phyloP scores from a whole-genome alignment of 2,329 filamentous ascomycete genomes.

The Diplodia seriata region DNA sequence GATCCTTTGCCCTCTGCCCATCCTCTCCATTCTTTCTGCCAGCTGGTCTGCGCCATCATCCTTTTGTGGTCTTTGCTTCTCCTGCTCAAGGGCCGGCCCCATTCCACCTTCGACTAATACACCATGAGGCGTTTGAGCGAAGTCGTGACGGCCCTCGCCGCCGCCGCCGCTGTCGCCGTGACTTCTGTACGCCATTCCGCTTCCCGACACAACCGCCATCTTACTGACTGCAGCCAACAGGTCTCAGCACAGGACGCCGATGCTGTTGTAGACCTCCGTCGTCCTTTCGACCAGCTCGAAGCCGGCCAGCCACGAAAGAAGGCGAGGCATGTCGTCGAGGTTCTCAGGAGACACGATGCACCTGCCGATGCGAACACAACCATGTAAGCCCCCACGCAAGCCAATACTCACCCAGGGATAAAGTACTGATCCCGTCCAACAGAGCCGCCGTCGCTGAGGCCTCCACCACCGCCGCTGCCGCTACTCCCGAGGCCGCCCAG shows the following conservation, averaged over 20 bases:
- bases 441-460: constrained; percentile 15
- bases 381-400: constrained; percentile 16
- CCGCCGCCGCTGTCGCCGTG: constrained; percentile 12
- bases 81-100: constrained; percentile 32
- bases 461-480: constrained; percentile 17
- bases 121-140: constrained; percentile 20
- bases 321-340: constrained; percentile 24
- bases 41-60: constrained; percentile 22
- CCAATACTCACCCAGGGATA: no score
- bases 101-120: constrained; percentile 13
- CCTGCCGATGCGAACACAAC: constrained; percentile 21
- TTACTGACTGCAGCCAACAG: neutral
- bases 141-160: constrained; percentile 18
- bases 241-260: constrained; percentile 28
- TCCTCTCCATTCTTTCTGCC: constrained; percentile 14
- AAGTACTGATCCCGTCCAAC: neutral
- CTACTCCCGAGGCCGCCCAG: constrained; percentile 17
- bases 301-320: constrained; percentile 4
- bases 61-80: neutral
- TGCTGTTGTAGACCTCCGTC: constrained; percentile 16
- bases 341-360: constrained; percentile 3
- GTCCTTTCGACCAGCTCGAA: constrained; percentile 1
- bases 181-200: constrained; percentile 5
- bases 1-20: constrained; percentile 12
- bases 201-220: neutral